Percentiles rank a stretch among this genome's conserved stretches.
These are phyloP conservation scores for Rhynchospora tenuis DNA, from an alignment of 176 grass and related monocot species.

Conservation along the genomic window DNA sequence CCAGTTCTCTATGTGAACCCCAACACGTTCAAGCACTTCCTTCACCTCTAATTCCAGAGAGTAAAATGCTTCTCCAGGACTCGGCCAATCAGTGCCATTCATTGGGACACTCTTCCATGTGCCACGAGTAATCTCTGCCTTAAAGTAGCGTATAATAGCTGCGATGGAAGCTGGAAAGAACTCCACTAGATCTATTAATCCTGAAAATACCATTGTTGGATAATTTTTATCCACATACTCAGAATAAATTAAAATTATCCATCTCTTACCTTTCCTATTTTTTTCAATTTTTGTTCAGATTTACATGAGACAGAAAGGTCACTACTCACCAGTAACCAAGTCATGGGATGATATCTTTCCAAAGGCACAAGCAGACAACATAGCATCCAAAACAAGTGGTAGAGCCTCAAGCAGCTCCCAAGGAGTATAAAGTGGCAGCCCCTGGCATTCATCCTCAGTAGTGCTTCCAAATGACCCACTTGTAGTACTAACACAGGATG, in stretches of 20 bases:
- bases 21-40: conserved; percentile 52
- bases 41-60: conserved; percentile 55
- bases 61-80: conserved; percentile 26
- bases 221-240: too few relatives aligned
- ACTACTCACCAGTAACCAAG: conserved; percentile 58
- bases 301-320: background rate
- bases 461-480: conserved; percentile 23
- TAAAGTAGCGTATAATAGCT: conserved; percentile 26
- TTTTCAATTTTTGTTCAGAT: background rate
- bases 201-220: conserved; percentile 14
- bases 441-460: conserved; percentile 48
- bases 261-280: conserved; percentile 1
- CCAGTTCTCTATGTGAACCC: conserved; percentile 44
- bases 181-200: conserved; percentile 34
- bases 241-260: background rate
- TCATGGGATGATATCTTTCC: conserved; percentile 70
- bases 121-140: conserved; percentile 34
- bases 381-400: conserved; percentile 83
- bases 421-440: conserved; percentile 54
- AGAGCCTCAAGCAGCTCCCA: conserved; percentile 89
- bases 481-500: conserved; percentile 43
- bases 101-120: conserved; percentile 34
- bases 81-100: conserved; percentile 36
- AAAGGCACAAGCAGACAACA: conserved; percentile 80
- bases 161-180: conserved; percentile 35